A percentile compares a stretch with the other conserved stretches of the same genome.
phyloP scores from a whole-genome alignment of 2,329 filamentous ascomycete species.

The Tolypocladium ovalisporum region DNA sequence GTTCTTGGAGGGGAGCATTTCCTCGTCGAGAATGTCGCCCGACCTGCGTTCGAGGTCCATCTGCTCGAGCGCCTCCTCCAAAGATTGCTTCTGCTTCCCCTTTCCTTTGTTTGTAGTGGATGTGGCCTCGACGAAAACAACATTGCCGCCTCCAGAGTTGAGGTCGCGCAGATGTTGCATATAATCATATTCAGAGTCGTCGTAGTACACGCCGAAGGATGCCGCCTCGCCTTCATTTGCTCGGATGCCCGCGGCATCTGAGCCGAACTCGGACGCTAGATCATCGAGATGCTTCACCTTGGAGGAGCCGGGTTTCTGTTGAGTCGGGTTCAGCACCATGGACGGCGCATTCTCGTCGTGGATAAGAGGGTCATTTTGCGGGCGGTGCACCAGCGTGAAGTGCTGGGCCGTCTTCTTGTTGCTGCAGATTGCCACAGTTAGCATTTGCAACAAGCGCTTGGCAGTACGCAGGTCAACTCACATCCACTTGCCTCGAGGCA shows the following conservation, averaged over 20 bases:
- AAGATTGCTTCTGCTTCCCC: conserved; percentile 61
- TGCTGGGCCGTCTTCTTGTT: conserved; percentile 89
- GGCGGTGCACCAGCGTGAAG: conserved; percentile 89
- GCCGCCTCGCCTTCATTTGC: conserved; percentile 94
- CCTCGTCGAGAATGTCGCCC: conserved; percentile 55
- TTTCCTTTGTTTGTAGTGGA: conserved; percentile 55
- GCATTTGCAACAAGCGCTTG: not conserved
- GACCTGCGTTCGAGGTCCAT: conserved; percentile 44
- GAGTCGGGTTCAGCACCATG: conserved; percentile 73
- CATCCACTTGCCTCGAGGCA: conserved; percentile 68
- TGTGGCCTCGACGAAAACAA: conserved; percentile 73
- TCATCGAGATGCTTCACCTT: conserved; percentile 62
- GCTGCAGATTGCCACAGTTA: conserved; percentile 19
- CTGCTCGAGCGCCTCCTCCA: conserved; percentile 72
- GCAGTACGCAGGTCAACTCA: conserved; percentile 12
- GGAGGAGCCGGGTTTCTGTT: conserved; percentile 24
- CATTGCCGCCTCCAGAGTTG: conserved; percentile 60
- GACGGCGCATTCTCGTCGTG: conserved; percentile 81
- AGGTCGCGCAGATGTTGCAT: conserved; percentile 97
- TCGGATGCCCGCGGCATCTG: conserved; percentile 54
- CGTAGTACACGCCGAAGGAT: conserved; percentile 85
- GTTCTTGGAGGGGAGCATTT: conserved; percentile 71
- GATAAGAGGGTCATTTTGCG: conserved; percentile 94
- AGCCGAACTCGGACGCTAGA: conserved; percentile 63
- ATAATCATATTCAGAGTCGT: conserved; percentile 95